These are phyloP conservation scores for Diplogelasinospora grovesii DNA, from an alignment of 495 filamentous ascomycete species.

Conservation along the genomic window DNA sequence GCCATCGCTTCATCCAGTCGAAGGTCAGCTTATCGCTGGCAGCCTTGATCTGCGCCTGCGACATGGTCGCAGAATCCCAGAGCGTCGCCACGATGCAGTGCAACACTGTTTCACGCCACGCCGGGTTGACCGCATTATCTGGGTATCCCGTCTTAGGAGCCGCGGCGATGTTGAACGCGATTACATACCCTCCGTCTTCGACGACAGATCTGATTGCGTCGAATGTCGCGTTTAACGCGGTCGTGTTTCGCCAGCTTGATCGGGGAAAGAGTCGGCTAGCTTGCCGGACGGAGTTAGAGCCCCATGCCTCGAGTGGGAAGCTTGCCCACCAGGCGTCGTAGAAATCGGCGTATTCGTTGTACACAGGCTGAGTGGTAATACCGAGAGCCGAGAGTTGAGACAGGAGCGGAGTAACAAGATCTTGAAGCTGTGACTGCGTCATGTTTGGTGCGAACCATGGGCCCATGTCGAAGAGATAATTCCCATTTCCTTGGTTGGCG, in stretches of 20 bases:
- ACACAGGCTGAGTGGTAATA: conserved; percentile 35
- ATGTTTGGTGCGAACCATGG: conserved; percentile 49
- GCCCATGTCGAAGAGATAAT: conserved; percentile 35
- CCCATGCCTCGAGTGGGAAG: conserved; percentile 44
- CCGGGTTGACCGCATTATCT: conserved; percentile 38
- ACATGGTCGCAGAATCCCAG: conserved; percentile 31
- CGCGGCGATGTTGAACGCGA: conserved; percentile 45
- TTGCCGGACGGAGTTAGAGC: conserved; percentile 27
- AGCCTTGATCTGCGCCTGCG: conserved; percentile 30
- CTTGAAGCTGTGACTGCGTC: conserved; percentile 36
- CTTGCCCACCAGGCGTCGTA: conserved; percentile 40
- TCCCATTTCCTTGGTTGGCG: conserved; percentile 17
- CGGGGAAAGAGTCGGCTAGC: conserved; percentile 48
- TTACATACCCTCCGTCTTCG: conserved; percentile 34
- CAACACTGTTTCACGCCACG: conserved; percentile 42
- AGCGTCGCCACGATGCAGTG: conserved; percentile 41
- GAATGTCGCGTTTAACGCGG: conserved; percentile 37
- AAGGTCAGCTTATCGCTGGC: conserved; percentile 43
- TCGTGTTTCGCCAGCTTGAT: conserved; percentile 34
- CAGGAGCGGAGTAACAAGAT: conserved; percentile 42
- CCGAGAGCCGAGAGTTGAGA: conserved; percentile 28
- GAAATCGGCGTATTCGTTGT: conserved; percentile 45
- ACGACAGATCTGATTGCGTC: conserved; percentile 39
- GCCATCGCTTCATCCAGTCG: conserved; percentile 39
- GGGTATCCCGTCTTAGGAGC: conserved; percentile 31